Conservation (phyloP, 352 stramenopile species). For the Globisporangium nagaii region DNA sequence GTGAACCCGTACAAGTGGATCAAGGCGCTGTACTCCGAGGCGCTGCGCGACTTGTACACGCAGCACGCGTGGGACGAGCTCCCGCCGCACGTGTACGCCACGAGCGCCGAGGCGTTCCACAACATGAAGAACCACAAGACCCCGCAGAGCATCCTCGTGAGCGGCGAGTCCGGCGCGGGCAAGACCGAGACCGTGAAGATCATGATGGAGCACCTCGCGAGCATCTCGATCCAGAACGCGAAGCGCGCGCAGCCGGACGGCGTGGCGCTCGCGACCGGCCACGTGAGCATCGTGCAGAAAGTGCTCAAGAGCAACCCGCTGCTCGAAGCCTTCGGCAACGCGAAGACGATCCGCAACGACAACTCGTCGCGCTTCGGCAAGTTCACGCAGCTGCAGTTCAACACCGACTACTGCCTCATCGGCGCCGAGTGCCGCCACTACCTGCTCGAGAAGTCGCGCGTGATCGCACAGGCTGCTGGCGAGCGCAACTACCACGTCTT, state of each 20-base stretch:
- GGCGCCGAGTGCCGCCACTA: constrained; percentile 91
- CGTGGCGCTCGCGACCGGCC: constrained; percentile 74
- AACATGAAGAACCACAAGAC: constrained; percentile 72
- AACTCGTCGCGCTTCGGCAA: constrained; percentile 95
- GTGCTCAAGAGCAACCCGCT: constrained; percentile 89
- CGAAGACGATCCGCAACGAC: constrained; percentile 92
- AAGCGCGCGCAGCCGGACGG: constrained; percentile 64
- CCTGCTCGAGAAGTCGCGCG: constrained; percentile 96
- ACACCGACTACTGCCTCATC: constrained; percentile 78
- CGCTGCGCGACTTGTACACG: constrained; percentile 69
- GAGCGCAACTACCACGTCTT: constrained; percentile 99
- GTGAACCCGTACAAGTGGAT: constrained; percentile 95
- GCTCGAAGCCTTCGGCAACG: constrained; percentile 89
- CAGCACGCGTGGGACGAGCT: constrained; percentile 55
- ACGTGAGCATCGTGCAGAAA: constrained; percentile 75
- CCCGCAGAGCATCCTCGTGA: constrained; percentile 85
- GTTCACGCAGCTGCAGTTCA: constrained; percentile 93
- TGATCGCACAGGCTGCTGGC: constrained; percentile 83
- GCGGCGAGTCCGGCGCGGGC: constrained; percentile 81
- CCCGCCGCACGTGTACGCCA: constrained; percentile 89
- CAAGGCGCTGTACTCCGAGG: constrained; percentile 79
- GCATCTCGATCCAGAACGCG: constrained; percentile 66
- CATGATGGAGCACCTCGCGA: constrained; percentile 94
- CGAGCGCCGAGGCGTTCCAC: constrained; percentile 76
- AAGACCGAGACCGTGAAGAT: constrained; percentile 97